Base-by-base conservation (phyloP, 2,329 filamentous ascomycete species). In the Colletotrichum chlorophyti region DNA sequence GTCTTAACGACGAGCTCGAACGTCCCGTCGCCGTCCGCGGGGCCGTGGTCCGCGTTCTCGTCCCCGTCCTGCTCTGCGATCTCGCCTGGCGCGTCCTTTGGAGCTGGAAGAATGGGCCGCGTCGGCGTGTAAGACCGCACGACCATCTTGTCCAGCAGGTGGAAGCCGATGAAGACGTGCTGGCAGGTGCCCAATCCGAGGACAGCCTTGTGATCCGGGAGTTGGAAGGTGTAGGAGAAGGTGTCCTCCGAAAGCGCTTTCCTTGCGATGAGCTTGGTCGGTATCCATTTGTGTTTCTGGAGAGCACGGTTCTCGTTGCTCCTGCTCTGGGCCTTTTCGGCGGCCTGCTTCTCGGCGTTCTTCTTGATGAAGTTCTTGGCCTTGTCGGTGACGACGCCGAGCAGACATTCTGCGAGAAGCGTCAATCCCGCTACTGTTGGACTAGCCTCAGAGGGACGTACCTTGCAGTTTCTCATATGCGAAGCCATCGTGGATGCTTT, bases 111-210 rank as follows among this genome's bases (percentile, higher is more conserved):
- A 4, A 82, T 63, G 0, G 82, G 82, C 10, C 75, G 67, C 0
- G 76, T 80, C 0, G 81, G 81, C 0, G 81, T 83, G 64, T 83
- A 84, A 0, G 73, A 72, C 1, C 81, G 75, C 11, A 82, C 73
- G 10, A 83, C 70, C 71, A 84, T 79, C 47, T 75, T 73, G 61
- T 83, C 80, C 37, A 71, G 65, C 58, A 83, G 71, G 57, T 84
- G 80, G 63, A 83, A 82, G 3, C 81, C 82, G 8, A 84, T 60
- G 51, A 82, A 74, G 19, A 84, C 67, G 62, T 84, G 81, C 64
- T 84, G 79, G 50, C 81, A 79, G 0, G 78, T 83, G 14, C 72
- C 73, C 0, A 83, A 66, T 0, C 80, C 80, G 0, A 84, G 72
- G 6, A 74, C 68, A n/a, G 72, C 68, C 29, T 71, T 70, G 17